Base-by-base conservation (phyloP, 2,329 filamentous ascomycete genomes). In the Monilinia polystroma region DNA sequence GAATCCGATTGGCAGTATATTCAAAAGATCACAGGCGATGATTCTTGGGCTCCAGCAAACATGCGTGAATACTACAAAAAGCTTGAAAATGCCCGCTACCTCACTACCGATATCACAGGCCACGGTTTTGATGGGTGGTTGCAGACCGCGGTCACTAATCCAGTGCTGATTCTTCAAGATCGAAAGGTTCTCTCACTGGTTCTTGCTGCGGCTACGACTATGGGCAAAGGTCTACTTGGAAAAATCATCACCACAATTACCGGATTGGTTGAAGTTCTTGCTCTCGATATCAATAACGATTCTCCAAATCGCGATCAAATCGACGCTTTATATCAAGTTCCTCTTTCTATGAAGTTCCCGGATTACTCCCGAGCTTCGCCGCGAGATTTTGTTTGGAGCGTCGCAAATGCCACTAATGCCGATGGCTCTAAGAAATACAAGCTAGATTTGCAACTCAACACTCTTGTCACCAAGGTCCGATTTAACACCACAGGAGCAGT, bases 1-100 rank as follows among this genome's bases (percentile, higher is more conserved):
- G 68, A 70, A 41, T 66, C 66, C 23, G 71, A 75, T 59, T 74
- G 73, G 68, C 47, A 72, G 47, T 66, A 69, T 38, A 70, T 74
- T 35, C 67, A 67, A n/a, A 51, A 67, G 29, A 57, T 72, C 14
- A 74, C 70, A 38, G 72, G 71, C 6, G 71, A 74, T 52, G 35
- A 38, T 16, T 67, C 71, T 14, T 75, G 72, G 73, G 66, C 56
- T 12, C 45, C 80, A 0, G 68, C 70, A 1, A 77, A 78, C 43
- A 82, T 83, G 79, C 75, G 77, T 4, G 65, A 75, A 4, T 78
- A 81, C 68, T 81, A 82, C 51, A 64, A 75, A 63, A 75, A 75
- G 32, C 69, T 83, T 4, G 81, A 83, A 72, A 75, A 77, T 43
- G 79, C 80, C 71, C 76, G 78, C 63, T 81, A 81, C 62, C 72